Evolutionary conservation across 2,329 filamentous ascomycete genomes (phyloP), one percentile per base, ranked within the genome.

Genomic region (Sordariomycetes sp.): DNA sequence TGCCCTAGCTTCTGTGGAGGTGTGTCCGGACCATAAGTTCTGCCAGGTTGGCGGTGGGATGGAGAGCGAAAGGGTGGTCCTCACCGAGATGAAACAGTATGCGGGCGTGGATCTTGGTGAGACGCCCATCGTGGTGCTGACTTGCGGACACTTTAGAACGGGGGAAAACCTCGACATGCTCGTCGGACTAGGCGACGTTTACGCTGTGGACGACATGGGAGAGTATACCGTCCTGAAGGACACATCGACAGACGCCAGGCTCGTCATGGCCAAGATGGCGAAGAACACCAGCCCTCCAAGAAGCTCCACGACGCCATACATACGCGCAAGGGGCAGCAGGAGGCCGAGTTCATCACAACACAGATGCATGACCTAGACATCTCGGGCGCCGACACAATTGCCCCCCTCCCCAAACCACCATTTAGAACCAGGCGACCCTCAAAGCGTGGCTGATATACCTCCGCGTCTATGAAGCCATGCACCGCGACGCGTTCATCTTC

Each of bases 101-200:
- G 62, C 62, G 0, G 79, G 87, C 1, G 68, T 82, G 12, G 68
- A 86, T 60, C 64, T 86, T 0, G 66, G 83, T 24, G 71, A 80
- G 12, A 74, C 74, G 0, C 85, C 85, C 0, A 79, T 79, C 57
- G 74, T 87, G 20, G 74, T 87, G 28, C 78, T 79, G 0, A 66
- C 68, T 1, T 89, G 84, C 60, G 81, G 81, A 0, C 85, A 89
- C 62, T 75, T 86, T 61, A 70, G 83, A 59, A 84, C 81, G 0
- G 66, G 77, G 2, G 72, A 75, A 36, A 82, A 72, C 1, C 74
- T 89, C 66, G 85, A 89, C 64, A 77, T 76, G 0, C 65, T 76
- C 2, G 76, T 86, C 68, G 73, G 73, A 0, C 73, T 88, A 67
- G 62, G 62, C 4, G 67, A 71, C 1, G 70, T 77, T 54, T 84